A percentile compares a stretch with the other conserved stretches of the same genome.
phyloP scores from a whole-genome alignment of 2,329 filamentous ascomycete genomes.

The Tolypocladium amazonense region DNA sequence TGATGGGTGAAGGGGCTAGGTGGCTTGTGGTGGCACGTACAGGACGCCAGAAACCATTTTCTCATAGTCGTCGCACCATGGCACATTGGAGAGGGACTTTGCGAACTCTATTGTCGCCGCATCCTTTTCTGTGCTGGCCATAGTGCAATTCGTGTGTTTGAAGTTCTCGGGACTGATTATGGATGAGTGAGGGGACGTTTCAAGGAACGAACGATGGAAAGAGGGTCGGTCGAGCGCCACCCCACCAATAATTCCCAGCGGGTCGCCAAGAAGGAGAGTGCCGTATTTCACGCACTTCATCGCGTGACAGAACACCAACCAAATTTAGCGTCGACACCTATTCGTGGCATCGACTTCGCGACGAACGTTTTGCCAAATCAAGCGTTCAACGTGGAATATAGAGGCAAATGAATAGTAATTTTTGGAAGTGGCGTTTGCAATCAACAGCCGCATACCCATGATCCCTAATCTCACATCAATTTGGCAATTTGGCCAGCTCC shows the following conservation, averaged over 20 bases:
- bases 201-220: background rate
- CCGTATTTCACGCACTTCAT: background rate
- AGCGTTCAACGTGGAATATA: background rate
- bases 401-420: background rate
- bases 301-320: background rate
- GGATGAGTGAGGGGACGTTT: background rate
- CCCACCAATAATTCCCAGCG: background rate
- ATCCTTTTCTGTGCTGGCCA: conserved; percentile 26
- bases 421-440: background rate
- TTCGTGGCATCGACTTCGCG: background rate
- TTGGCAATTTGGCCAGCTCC: conserved; percentile 14
- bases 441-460: background rate
- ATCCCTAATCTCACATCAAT: background rate
- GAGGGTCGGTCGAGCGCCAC: no score
- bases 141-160: conserved; percentile 1
- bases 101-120: conserved; percentile 31
- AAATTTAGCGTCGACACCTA: background rate
- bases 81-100: conserved; percentile 36
- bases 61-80: conserved; percentile 51
- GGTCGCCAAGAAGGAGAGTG: no score
- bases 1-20: background rate
- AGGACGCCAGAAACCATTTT: conserved; percentile 55
- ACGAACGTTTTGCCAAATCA: background rate
- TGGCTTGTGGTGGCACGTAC: conserved; percentile 22
- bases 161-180: background rate